Evolutionary conservation across 176 grass and related monocot genomes (phyloP).

Genomic region (Sorghum bicolor): DNA sequence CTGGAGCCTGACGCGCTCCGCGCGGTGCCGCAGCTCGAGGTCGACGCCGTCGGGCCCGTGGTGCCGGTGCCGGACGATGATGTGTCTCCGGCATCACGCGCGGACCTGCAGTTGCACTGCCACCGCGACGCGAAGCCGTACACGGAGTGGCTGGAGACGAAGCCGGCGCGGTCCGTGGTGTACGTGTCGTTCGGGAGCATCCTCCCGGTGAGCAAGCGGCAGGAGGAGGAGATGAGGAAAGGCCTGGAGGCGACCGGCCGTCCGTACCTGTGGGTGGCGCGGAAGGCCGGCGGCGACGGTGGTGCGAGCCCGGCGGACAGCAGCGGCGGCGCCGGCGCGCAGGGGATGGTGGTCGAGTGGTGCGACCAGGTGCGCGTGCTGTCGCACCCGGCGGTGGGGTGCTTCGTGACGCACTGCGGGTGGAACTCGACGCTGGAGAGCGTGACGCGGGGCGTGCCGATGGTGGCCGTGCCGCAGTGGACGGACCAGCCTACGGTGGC

Average conservation of each 20-base stretch:
- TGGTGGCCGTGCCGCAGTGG: slow-evolving; percentile 42
- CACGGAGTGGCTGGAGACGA: not conserved
- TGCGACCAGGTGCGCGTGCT: slow-evolving; percentile 62
- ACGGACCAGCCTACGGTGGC: slow-evolving; percentile 59
- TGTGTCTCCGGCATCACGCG: not conserved
- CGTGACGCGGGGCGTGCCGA: slow-evolving; percentile 46
- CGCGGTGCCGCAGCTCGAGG: not conserved
- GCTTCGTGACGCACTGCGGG: slow-evolving; percentile 71
- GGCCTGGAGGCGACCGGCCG: not conserved
- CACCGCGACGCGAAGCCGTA: not conserved
- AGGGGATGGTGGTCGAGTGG: slow-evolving; percentile 57
- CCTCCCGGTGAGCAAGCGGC: not conserved
- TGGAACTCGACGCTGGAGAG: slow-evolving; percentile 67
- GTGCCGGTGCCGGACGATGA: not conserved
- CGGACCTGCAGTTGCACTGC: not conserved
- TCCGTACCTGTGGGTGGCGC: not conserved
- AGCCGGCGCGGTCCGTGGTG: not conserved
- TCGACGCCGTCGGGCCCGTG: not conserved
- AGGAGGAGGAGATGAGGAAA: not conserved
- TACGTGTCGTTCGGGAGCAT: not conserved
- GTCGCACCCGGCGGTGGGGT: slow-evolving; percentile 51
- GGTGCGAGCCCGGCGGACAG: not conserved
- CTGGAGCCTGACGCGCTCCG: not conserved
- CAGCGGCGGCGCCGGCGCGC: not conserved
- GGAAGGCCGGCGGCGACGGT: not conserved